A percentile compares a stretch with the other conserved stretches of the same genome.
Conservation (phyloP, 371 early-diverging fungal genomes). For the Zopfochytrium polystomum region DNA sequence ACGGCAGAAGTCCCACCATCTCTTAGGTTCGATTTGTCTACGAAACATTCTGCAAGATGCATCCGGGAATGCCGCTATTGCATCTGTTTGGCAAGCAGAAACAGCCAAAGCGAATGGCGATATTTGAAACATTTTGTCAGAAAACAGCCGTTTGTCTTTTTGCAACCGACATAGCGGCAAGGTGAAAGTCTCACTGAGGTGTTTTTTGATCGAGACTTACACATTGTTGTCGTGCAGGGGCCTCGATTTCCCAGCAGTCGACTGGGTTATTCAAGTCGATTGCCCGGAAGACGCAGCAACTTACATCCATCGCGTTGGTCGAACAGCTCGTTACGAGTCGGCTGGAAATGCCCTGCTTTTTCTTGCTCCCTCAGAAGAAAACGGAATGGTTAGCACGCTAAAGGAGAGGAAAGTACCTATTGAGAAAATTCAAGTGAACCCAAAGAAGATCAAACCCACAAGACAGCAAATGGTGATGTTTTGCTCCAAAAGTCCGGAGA, state of each 20-base stretch:
- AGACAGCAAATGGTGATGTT: slow-evolving; percentile 78
- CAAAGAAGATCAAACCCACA: slow-evolving; percentile 71
- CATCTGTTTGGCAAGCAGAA: slow-evolving; percentile 96
- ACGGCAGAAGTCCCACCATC: background rate
- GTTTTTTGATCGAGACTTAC: background rate
- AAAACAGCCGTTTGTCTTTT: slow-evolving; percentile 75
- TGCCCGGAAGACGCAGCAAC: slow-evolving; percentile 94
- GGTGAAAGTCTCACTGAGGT: slow-evolving; percentile 30
- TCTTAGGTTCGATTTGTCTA: slow-evolving; percentile 79
- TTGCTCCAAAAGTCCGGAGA: slow-evolving; percentile 90
- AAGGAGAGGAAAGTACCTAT: slow-evolving; percentile 77
- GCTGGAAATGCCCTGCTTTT: slow-evolving; percentile 83
- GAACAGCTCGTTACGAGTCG: slow-evolving; percentile 93
- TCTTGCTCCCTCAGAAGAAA: slow-evolving; percentile 81
- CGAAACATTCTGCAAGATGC: slow-evolving; percentile 91
- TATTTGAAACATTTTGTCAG: slow-evolving; percentile 79
- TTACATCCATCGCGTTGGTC: slow-evolving; percentile 97
- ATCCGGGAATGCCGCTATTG: slow-evolving; percentile 86
- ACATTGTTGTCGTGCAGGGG: slow-evolving; percentile 52
- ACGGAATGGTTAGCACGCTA: slow-evolving; percentile 73
- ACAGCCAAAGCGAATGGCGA: slow-evolving; percentile 86
- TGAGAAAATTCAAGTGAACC: slow-evolving; percentile 77
- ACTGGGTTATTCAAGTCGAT: slow-evolving; percentile 97
- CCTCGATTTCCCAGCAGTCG: slow-evolving; percentile 96
- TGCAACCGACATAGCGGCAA: slow-evolving; percentile 95